Evolutionary conservation across 1,284 basidiomycete genomes (phyloP), one percentile per base, ranked within the genome.

Genomic region (Coniophora puteana): DNA sequence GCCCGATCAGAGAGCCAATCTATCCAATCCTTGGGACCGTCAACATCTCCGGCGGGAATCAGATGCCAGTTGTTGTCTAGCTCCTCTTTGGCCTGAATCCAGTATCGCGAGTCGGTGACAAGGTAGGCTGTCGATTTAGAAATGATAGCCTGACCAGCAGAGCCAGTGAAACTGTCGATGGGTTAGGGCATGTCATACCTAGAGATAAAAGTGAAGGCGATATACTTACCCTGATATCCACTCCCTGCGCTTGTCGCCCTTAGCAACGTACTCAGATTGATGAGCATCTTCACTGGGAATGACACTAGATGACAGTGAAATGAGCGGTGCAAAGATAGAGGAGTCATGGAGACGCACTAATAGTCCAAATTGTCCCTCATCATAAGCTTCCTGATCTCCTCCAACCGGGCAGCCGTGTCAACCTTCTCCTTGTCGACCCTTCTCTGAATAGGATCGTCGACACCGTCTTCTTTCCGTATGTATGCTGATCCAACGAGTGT

Each of bases 261-360:
- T 62, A 7, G 89, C 81, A 10, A 93, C 83, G 49, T 90, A 92
- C 61, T 96, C 93, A 4, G 90, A 93, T 44, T 81, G 81, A 59
- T 96, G 93, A 8, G 91, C 85, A 59, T 96, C 93, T 58, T 91
- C 89, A 40, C 78, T 83, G 2, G 91, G 89, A 23, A 95, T 68
- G 42, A 88, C 58, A 51, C 82, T 85, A 51, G 14, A 12, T 41
- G 36, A 44, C 32, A 24, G 39, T 40, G 34, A 38, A 47, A 16
- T 45, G 38, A 52, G 40, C n/a, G n/a, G 23, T 34, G 21, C 30
- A n/a, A 41, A 17, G 40, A 34, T n/a, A 22, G 40, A 47, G 40
- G 10, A 22, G 18, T 28, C 36, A 24, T 20, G 41, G 25, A 41
- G 3, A 79, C 88, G 64, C 53, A 93, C 91, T 93, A 93, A 61